Percentiles rank a stretch among this genome's conserved stretches.
Evolutionary conservation across 2,329 filamentous ascomycete genomes (phyloP).

Genomic region (Blastomyces gilchristii): DNA sequence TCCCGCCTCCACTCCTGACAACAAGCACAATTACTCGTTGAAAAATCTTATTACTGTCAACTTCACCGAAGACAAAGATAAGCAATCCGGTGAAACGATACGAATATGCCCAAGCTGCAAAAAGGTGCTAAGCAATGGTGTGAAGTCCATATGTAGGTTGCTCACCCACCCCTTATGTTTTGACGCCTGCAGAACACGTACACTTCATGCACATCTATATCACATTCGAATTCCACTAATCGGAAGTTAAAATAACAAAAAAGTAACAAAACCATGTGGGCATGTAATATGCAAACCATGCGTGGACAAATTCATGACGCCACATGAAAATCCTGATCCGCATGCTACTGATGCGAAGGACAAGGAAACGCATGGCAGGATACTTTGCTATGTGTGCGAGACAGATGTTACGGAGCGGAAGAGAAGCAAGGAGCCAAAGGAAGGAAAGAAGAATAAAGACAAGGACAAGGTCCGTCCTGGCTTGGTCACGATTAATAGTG

Average conservation of each 20-base stretch:
- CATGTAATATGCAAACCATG: conserved; percentile 85
- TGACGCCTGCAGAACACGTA: not conserved
- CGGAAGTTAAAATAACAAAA: not conserved
- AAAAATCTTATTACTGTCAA: conserved; percentile 65
- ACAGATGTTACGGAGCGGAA: conserved; percentile 52
- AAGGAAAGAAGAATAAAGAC: conserved; percentile 37
- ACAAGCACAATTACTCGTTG: conserved; percentile 64
- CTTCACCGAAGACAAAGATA: conserved; percentile 60
- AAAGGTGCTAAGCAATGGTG: conserved; percentile 70
- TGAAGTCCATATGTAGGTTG: conserved; percentile 56
- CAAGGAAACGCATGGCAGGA: conserved; percentile 34
- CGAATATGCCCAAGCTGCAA: conserved; percentile 74
- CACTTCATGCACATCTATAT: not conserved
- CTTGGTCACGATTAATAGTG: conserved; percentile 67
- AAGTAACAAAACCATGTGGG: conserved; percentile 73
- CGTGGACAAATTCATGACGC: conserved; percentile 69
- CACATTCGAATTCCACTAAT: not conserved
- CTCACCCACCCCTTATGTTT: not conserved
- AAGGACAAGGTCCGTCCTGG: conserved; percentile 57
- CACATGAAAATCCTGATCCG: conserved; percentile 45
- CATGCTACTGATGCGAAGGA: conserved; percentile 48
- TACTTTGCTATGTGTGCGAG: conserved; percentile 81
- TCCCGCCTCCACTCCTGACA: conserved; percentile 57
- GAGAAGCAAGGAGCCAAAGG: conserved; percentile 22
- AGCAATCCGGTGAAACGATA: conserved; percentile 39